phyloP scores from a whole-genome alignment of 169 alveolate species.

The Eimeria falciformis region DNA sequence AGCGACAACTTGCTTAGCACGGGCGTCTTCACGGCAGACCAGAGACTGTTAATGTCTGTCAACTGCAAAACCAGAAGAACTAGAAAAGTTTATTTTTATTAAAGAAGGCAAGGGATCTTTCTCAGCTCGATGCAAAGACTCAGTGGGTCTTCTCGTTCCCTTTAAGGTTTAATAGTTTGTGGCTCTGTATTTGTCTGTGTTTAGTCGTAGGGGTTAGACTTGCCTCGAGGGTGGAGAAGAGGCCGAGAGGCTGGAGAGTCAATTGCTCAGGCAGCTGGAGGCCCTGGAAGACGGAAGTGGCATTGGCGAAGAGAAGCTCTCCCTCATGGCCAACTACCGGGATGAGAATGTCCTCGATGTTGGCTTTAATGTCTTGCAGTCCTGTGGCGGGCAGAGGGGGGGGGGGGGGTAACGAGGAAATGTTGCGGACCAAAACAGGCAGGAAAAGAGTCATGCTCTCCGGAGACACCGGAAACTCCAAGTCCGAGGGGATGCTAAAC shows the following conservation, averaged over 20 bases:
- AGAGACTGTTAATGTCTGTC: neutral
- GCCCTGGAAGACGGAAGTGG: neutral
- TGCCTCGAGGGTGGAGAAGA: conserved; percentile 15
- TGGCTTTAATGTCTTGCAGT: neutral
- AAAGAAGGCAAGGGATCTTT: too few relatives aligned
- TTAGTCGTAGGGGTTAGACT: conserved; percentile 1
- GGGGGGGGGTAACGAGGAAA: neutral
- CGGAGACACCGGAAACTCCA: conserved; percentile 13
- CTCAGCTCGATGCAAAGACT: too few relatives aligned
- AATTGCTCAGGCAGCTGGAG: neutral
- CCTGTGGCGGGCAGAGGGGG: neutral
- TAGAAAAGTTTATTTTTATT: too few relatives aligned
- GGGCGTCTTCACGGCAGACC: conserved; percentile 8
- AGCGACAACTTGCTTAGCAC: neutral
- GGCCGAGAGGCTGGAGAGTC: neutral
- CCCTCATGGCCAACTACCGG: neutral
- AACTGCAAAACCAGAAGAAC: neutral
- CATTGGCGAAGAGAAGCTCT: neutral
- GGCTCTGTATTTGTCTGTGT: neutral
- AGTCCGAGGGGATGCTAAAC: neutral
- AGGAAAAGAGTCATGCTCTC: conserved; percentile 2
- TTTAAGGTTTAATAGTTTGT: neutral
- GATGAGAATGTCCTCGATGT: neutral
- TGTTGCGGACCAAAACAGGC: neutral
- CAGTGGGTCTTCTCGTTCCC: too few relatives aligned